A percentile compares a stretch with the other conserved stretches of the same genome.
Conservation (phyloP, 306 rosid species). For the Sphenostylis stenocarpa region DNA sequence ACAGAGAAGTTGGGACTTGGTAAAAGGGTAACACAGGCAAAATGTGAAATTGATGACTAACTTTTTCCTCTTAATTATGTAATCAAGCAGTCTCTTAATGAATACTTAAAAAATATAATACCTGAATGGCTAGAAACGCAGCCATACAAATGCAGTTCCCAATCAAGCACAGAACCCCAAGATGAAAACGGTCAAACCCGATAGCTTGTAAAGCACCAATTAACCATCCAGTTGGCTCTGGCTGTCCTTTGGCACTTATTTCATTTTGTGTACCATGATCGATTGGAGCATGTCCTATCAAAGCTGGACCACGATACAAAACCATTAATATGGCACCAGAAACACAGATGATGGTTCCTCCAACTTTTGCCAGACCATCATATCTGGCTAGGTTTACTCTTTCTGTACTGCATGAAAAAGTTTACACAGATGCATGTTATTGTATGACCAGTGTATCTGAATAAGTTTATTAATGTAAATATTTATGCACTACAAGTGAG, state of each 20-base stretch:
- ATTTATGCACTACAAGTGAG: slow-evolving; percentile 5
- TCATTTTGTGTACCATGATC: slow-evolving; percentile 44
- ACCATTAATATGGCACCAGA: slow-evolving; percentile 89
- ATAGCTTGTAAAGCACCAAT: slow-evolving; percentile 49
- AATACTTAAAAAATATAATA: slow-evolving; percentile 27
- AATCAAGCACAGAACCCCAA: slow-evolving; percentile 84
- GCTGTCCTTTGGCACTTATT: slow-evolving; percentile 83
- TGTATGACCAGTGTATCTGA: slow-evolving; percentile 6
- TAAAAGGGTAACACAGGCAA: slow-evolving; percentile 11
- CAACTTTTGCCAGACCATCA: slow-evolving; percentile 88
- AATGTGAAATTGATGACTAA: not conserved
- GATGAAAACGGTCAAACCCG: slow-evolving; percentile 72
- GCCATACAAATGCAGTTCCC: slow-evolving; percentile 99
- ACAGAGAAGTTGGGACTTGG: not conserved
- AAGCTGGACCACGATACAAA: slow-evolving; percentile 72
- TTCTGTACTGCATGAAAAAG: slow-evolving; percentile 83
- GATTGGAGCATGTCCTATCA: slow-evolving; percentile 53
- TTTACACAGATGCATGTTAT: slow-evolving; percentile 25
- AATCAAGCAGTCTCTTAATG: not conserved
- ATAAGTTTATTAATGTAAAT: not conserved
- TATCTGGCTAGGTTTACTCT: slow-evolving; percentile 66
- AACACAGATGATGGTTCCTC: slow-evolving; percentile 79
- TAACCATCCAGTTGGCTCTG: slow-evolving; percentile 82
- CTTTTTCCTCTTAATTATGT: not conserved
- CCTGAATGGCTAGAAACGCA: slow-evolving; percentile 85